These are phyloP conservation scores for Desmodesmus armatus DNA, from an alignment of 139 green algal genomes.

Conservation along the genomic window DNA sequence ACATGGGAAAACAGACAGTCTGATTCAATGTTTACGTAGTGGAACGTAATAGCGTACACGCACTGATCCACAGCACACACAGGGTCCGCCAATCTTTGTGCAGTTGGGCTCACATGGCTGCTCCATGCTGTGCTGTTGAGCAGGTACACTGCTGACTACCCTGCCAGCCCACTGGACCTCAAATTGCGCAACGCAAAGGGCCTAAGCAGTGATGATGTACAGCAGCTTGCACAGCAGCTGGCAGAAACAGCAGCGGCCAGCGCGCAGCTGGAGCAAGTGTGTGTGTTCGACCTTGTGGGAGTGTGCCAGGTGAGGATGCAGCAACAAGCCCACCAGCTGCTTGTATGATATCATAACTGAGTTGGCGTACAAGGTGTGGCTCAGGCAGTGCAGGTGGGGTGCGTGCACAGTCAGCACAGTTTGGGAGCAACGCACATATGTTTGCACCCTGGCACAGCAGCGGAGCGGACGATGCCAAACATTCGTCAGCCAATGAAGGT, in stretches of 20 bases:
- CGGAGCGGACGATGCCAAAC: too few relatives aligned
- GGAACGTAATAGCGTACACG: too few relatives aligned
- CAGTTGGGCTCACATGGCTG: too few relatives aligned
- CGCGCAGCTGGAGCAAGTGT: constrained; percentile 50
- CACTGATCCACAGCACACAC: too few relatives aligned
- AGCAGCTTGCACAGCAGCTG: constrained; percentile 6
- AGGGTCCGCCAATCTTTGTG: too few relatives aligned
- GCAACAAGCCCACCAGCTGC: neutral
- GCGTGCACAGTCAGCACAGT: neutral
- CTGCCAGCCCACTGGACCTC: constrained; percentile 12
- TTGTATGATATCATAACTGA: neutral
- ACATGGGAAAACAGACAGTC: too few relatives aligned
- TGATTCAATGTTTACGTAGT: too few relatives aligned
- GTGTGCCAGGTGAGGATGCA: constrained; percentile 14
- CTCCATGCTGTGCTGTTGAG: neutral
- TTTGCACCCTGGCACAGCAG: too few relatives aligned
- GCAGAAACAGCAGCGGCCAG: neutral
- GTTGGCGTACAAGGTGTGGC: neutral
- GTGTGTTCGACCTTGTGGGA: constrained; percentile 77
- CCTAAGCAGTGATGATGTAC: constrained; percentile 4
- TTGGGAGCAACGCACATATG: too few relatives aligned
- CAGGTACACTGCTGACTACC: constrained; percentile 49
- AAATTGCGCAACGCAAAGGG: constrained; percentile 5
- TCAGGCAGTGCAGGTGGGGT: too few relatives aligned
- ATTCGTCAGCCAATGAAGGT: too few relatives aligned